Evolutionary conservation across 1,139 yeast genomes (phyloP).

Genomic region (Candida sp.): DNA sequence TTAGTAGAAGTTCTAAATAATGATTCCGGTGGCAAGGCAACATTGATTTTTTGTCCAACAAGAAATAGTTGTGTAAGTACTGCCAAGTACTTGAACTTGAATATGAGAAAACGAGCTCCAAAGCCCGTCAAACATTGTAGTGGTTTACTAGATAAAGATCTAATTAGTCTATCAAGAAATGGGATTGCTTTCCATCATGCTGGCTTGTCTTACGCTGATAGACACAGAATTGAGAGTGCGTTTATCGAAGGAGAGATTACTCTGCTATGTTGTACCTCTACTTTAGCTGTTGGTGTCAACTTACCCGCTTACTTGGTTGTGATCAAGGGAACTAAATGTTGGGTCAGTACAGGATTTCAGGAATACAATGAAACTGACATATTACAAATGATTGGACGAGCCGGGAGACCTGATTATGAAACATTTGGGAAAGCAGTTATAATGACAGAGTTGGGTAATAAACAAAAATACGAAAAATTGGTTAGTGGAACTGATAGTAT

Average conservation of each 20-base stretch:
- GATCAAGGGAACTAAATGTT: slow-evolving; percentile 55
- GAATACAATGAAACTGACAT: slow-evolving; percentile 58
- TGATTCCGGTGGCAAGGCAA: slow-evolving; percentile 39
- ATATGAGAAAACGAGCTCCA: slow-evolving; percentile 6
- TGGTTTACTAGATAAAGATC: slow-evolving; percentile 20
- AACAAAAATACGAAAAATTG: slow-evolving; percentile 34
- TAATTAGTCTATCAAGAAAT: slow-evolving; percentile 15
- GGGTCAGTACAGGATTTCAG: slow-evolving; percentile 42
- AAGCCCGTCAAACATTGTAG: not conserved
- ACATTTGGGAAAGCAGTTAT: slow-evolving; percentile 49
- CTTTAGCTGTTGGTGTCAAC: slow-evolving; percentile 60
- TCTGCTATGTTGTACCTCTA: slow-evolving; percentile 54
- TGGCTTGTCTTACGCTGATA: slow-evolving; percentile 45
- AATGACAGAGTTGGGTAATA: slow-evolving; percentile 40
- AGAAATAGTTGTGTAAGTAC: slow-evolving; percentile 45
- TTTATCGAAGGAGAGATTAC: slow-evolving; percentile 40
- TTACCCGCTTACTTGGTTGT: slow-evolving; percentile 60
- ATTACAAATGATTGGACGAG: slow-evolving; percentile 61
- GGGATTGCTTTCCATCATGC: slow-evolving; percentile 62
- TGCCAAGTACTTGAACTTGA: slow-evolving; percentile 32
- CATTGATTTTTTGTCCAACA: slow-evolving; percentile 52
- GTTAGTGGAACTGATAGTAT: slow-evolving; percentile 40
- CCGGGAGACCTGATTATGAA: slow-evolving; percentile 57
- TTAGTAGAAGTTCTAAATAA: slow-evolving; percentile 29
- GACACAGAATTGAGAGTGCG: slow-evolving; percentile 39